A percentile compares a stretch with the other conserved stretches of the same genome.
These are phyloP conservation scores for Achaetomiella virescens DNA, from an alignment of 495 filamentous ascomycete genomes.

Conservation along the genomic window DNA sequence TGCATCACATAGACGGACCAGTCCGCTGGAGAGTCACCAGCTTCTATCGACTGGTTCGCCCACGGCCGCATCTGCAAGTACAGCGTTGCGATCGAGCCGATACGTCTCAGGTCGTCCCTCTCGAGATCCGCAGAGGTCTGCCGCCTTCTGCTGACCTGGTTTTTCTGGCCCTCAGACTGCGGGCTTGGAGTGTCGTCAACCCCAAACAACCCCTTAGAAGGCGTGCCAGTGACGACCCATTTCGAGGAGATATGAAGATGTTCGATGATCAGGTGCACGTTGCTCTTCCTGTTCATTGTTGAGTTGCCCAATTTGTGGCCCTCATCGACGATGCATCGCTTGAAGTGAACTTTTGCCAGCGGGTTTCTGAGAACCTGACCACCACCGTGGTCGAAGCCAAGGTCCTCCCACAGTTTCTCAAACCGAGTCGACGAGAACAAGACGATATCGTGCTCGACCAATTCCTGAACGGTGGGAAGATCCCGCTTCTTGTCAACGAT, in stretches of 20 bases:
- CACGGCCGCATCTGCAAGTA: conserved; percentile 77
- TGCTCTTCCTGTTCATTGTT: conserved; percentile 50
- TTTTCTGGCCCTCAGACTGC: neutral
- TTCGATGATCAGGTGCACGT: conserved; percentile 60
- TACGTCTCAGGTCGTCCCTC: conserved; percentile 63
- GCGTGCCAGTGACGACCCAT: conserved; percentile 91
- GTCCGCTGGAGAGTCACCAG: conserved; percentile 39
- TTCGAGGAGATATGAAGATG: conserved; percentile 63
- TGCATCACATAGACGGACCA: conserved; percentile 77
- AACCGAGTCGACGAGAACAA: conserved; percentile 72
- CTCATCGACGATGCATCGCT: conserved; percentile 86
- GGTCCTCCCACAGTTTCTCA: conserved; percentile 53
- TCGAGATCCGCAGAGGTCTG: conserved; percentile 45
- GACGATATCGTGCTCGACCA: conserved; percentile 70
- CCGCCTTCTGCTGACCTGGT: neutral
- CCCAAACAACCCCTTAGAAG: conserved; percentile 73
- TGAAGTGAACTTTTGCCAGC: conserved; percentile 67
- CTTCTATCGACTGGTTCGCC: conserved; percentile 38
- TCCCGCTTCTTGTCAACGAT: conserved; percentile 42
- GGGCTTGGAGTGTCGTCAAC: conserved; percentile 32
- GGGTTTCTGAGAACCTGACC: conserved; percentile 30
- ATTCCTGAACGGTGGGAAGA: conserved; percentile 52
- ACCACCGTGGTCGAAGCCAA: conserved; percentile 1
- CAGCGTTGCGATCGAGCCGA: conserved; percentile 61
- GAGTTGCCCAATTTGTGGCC: conserved; percentile 70